These are phyloP conservation scores for Cryptosporidium bovis DNA, from an alignment of 169 alveolate species.

Conservation along the genomic window DNA sequence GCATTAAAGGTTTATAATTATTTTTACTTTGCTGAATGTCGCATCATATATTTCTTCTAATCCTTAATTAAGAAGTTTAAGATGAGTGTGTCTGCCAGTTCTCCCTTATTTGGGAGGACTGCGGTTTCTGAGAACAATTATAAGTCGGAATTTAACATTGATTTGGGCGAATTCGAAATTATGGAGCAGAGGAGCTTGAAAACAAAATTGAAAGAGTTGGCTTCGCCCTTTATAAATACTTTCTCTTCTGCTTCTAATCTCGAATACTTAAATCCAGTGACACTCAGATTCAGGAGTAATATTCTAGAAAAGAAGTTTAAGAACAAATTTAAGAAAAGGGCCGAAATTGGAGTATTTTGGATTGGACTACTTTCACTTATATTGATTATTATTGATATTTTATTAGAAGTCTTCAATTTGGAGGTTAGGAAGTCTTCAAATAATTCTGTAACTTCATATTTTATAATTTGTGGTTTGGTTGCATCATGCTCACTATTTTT, in stretches of 20 bases:
- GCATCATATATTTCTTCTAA: constrained; percentile 67
- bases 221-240: constrained; percentile 43
- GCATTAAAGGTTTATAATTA: constrained; percentile 18
- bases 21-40: constrained; percentile 70
- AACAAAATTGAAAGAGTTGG: constrained; percentile 38
- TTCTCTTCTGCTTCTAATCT: constrained; percentile 49
- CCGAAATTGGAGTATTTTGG: constrained; percentile 72
- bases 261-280: constrained; percentile 63
- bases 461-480: constrained; percentile 52
- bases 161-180: constrained; percentile 32
- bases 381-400: constrained; percentile 33
- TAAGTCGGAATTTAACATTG: constrained; percentile 30
- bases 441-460: constrained; percentile 50
- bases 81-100: constrained; percentile 65
- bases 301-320: constrained; percentile 51
- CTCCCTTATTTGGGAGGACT: constrained; percentile 68
- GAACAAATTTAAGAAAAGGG: constrained; percentile 34
- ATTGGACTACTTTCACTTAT: constrained; percentile 42
- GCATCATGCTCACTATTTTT: constrained; percentile 55
- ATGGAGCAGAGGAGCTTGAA: constrained; percentile 12
- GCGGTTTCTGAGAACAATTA: constrained; percentile 31
- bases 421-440: constrained; percentile 15
- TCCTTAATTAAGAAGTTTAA: constrained; percentile 28
- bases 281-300: constrained; percentile 56
- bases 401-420: constrained; percentile 33